phyloP scores from a whole-genome alignment of 148 eudicot genomes.

The Rhododendron ferrugineum region DNA sequence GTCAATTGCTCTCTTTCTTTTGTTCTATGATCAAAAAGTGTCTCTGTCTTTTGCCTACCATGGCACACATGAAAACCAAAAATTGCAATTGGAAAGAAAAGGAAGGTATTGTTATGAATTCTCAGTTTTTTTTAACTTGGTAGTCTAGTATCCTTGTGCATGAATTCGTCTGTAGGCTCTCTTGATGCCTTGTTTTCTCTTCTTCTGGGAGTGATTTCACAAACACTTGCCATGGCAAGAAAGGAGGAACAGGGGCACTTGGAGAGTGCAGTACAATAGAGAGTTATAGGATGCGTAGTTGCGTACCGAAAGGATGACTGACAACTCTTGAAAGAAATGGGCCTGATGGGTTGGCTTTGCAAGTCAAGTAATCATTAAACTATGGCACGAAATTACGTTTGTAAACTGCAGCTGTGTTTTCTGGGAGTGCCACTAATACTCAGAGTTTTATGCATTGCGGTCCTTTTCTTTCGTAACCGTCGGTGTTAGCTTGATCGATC shows the following conservation, averaged over 20 bases:
- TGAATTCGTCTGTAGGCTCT: background rate
- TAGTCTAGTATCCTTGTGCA: background rate
- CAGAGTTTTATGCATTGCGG: too few relatives aligned
- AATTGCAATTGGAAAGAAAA: background rate
- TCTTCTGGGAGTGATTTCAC: background rate
- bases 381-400: too few relatives aligned
- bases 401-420: too few relatives aligned
- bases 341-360: background rate
- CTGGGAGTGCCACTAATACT: too few relatives aligned
- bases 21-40: background rate
- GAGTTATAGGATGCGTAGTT: background rate
- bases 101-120: background rate
- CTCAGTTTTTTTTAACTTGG: background rate
- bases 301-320: background rate
- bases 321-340: background rate
- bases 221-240: background rate
- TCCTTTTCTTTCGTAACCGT: too few relatives aligned
- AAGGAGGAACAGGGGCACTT: background rate
- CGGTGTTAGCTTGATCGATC: too few relatives aligned
- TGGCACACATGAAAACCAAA: background rate
- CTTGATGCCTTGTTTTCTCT: background rate
- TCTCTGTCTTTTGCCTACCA: background rate
- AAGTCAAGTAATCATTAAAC: too few relatives aligned
- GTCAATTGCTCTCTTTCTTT: background rate
- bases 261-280: background rate